These are phyloP conservation scores for Macaranga tanarius DNA, from an alignment of 441 rosid species.

Conservation along the genomic window DNA sequence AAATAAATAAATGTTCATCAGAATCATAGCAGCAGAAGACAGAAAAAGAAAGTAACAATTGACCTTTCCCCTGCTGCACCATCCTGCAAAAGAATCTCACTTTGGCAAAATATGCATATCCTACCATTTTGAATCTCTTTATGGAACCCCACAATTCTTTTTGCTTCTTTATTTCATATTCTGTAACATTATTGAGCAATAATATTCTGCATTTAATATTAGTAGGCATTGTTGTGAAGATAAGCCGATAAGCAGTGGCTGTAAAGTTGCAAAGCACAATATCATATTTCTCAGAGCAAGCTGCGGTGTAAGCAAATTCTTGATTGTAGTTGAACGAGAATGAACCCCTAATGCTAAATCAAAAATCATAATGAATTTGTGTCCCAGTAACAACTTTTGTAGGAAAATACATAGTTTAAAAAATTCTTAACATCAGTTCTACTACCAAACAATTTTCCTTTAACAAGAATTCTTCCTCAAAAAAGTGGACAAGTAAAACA, in stretches of 20 bases:
- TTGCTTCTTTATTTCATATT: slow-evolving; percentile 21
- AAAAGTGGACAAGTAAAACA: slow-evolving; percentile 3
- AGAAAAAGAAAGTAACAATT: slow-evolving; percentile 24
- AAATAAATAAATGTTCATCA: slow-evolving; percentile 22
- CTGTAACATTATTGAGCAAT: slow-evolving; percentile 18
- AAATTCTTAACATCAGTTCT: not conserved
- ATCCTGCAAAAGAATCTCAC: slow-evolving; percentile 24
- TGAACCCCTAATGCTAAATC: no score
- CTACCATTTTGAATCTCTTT: slow-evolving; percentile 18
- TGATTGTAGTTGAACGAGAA: not conserved
- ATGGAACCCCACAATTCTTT: slow-evolving; percentile 27
- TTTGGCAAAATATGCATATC: slow-evolving; percentile 22
- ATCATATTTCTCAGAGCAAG: not conserved
- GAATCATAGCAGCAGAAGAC: slow-evolving; percentile 27
- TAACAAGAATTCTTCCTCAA: not conserved
- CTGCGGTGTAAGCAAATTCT: not conserved
- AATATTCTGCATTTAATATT: not conserved
- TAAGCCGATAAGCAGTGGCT: not conserved
- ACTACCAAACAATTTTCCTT: slow-evolving; percentile 2
- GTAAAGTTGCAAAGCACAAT: not conserved
- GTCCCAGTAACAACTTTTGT: not conserved
- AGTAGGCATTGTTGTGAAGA: not conserved
- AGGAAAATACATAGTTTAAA: not conserved
- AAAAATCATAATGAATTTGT: no score
- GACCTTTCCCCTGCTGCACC: not conserved